These are phyloP conservation scores for Meyerozyma sp. DNA, from an alignment of 1,139 yeast genomes.

Conservation along the genomic window DNA sequence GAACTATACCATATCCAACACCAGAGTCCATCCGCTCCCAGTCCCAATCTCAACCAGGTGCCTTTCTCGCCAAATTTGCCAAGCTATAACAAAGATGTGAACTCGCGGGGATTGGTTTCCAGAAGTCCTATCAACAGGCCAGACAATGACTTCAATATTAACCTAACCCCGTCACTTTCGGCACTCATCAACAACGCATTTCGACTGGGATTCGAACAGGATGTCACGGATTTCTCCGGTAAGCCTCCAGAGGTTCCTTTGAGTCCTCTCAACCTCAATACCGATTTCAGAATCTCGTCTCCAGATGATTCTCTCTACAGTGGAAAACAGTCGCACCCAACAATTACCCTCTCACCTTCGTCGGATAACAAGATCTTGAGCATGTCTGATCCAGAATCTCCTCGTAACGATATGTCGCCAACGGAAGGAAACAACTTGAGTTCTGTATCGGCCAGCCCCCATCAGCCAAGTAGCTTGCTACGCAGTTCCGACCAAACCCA, in stretches of 20 bases:
- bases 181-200: slow-evolving; percentile 41
- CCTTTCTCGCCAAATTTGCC: slow-evolving; percentile 17
- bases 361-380: neutral
- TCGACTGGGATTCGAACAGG: slow-evolving; percentile 1
- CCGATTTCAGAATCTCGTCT: slow-evolving; percentile 1
- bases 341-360: neutral
- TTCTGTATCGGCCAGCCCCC: neutral
- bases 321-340: neutral
- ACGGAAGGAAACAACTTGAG: neutral
- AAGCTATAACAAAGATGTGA: slow-evolving; percentile 8
- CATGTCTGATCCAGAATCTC: neutral
- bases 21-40: slow-evolving; percentile 4
- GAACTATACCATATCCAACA: slow-evolving; percentile 2
- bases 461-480: slow-evolving; percentile 8
- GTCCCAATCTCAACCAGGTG: slow-evolving; percentile 3
- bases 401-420: neutral
- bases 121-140: slow-evolving; percentile 1
- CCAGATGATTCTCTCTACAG: neutral
- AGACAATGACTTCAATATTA: slow-evolving; percentile 9
- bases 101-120: neutral
- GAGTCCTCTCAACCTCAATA: slow-evolving; percentile 26
- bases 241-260: slow-evolving; percentile 18
- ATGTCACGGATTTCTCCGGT: neutral
- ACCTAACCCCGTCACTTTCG: slow-evolving; percentile 39
- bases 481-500: slow-evolving; percentile 30